Base-by-base conservation (phyloP, 139 green algal species). In the Asterochloris sp. region DNA sequence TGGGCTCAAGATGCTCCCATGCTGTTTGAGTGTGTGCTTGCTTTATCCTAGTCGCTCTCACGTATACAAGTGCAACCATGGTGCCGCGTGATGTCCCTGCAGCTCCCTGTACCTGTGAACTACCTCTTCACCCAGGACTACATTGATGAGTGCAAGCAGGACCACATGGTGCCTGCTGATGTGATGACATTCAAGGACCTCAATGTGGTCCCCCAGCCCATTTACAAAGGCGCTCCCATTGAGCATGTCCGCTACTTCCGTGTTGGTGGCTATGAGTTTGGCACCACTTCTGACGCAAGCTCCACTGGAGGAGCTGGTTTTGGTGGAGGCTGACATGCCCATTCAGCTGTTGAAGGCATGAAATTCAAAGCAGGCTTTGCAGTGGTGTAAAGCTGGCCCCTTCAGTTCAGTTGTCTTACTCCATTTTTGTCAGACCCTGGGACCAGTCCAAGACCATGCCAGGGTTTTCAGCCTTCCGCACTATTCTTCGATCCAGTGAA, bases 221-320 rank as follows among this genome's bases (percentile, higher is more conserved):
- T 95, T 29, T 93, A 91, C 13, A 87, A 94, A 67, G 94, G 94
- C 47, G 60, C 95, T 73, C 78, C 92, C 47, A 93, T 98, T 24
- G 94, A 98, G 86, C 91, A 94, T 29, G 83, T 98, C 67, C 88
- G 94, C 69, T 87, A 91, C 79, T 90, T 88, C 67, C 89, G 94
- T 60, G 79, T 87, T 13, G 93, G 92, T 14, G 94, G 94, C 26
- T 96, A 96, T 86, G 87, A 92, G 54, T 83, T 91, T 76, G 88
- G 88, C 15, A 82, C 84, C 13, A 86, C 76, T 71, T 21, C 66
- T 26, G 66, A 71, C 19, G 66, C 21, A 71, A 26, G 66, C 21
- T 23, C 21, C 66, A 71, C 17, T 23, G 66, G 66, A 21, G 66
- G 21, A 23, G 19, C 17, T 21, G 17, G 19, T 23, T 23, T 71